Base-by-base conservation (phyloP, 2,329 filamentous ascomycete species). In the Bipolaris zeicola region DNA sequence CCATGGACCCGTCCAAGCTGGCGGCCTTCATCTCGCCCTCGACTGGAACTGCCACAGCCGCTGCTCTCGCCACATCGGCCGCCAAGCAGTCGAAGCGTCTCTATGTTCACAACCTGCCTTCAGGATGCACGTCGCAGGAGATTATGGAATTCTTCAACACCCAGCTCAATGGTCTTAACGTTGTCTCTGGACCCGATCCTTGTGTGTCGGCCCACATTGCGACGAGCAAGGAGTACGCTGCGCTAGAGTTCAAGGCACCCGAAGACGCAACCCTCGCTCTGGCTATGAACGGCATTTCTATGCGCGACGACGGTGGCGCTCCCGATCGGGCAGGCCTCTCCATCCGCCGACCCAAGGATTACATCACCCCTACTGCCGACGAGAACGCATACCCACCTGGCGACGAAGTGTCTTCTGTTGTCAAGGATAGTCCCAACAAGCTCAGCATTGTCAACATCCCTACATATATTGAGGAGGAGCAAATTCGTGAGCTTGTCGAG, bases 11-110 rank as follows among this genome's bases (percentile, higher is more conserved):
- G 14, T 91, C 87, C 69, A 94, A 94, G 76, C 84, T 99, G 45
- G 92, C 97, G 76, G 92, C 94, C 20, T 96, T 99, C 76, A 96
- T 97, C 87, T 93, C 91, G 75, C 92, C 96, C 73, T 90, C 94
- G 13, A 87, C 86, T 52, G 89, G 89, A 52, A 88, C 70, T 79
- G 82, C 82, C 31, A 89, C 86, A 59, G 91, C 86, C 67, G 85
- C 90, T n/a, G 87, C 91, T 5, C 85, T 99, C 52, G 96, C 96
- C 77, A 92, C 95, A 3, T 90, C 90, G 50, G 96, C 96, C 76
- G 93, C 95, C 14, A 89, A 95, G 63, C 95, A 99, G 79, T 88
- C 93, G 49, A 98, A 96, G 81, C 90, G 96, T 65, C 85, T 99
- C 22, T 86, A 99, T 65, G 86, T 93, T 28, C 88, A 92, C 78